Evolutionary conservation across 2,329 filamentous ascomycete genomes (phyloP).

Genomic region (Verticillium isaacii): DNA sequence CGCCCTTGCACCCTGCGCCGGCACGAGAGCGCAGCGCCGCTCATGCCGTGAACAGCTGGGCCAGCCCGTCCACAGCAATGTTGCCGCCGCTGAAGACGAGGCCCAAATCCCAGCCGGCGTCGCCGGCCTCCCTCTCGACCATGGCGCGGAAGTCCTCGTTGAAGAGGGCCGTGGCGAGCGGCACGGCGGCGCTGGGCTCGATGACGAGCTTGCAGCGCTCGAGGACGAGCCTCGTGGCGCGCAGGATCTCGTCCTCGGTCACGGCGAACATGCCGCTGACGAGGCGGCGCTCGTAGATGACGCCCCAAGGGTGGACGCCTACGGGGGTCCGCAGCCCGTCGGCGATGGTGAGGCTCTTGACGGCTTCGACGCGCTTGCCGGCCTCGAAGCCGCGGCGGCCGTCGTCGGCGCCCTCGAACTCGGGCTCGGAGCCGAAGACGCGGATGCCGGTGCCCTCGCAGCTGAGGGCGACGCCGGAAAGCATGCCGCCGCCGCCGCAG

Average conservation of each 20-base stretch:
- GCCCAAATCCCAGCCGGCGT: conserved; percentile 68
- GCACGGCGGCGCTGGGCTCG: conserved; percentile 84
- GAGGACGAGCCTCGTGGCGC: conserved; percentile 70
- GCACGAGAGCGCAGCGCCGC: background rate
- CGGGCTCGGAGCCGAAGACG: conserved; percentile 86
- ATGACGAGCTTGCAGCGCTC: conserved; percentile 89
- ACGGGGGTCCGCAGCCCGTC: conserved; percentile 85
- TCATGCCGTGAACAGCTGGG: conserved; percentile 39
- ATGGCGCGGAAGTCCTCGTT: conserved; percentile 75
- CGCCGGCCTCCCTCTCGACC: conserved; percentile 66
- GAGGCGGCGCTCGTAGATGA: conserved; percentile 69
- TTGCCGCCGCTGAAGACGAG: conserved; percentile 59
- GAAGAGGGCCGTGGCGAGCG: conserved; percentile 74
- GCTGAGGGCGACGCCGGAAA: conserved; percentile 76
- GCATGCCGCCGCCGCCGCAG: conserved; percentile 83
- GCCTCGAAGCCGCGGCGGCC: conserved; percentile 63
- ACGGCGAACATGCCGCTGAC: conserved; percentile 69
- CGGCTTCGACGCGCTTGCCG: conserved; percentile 59
- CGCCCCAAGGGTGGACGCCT: conserved; percentile 67
- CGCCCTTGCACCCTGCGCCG: background rate
- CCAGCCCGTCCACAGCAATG: conserved; percentile 48
- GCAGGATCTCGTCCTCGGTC: conserved; percentile 74
- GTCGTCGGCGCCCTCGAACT: conserved; percentile 80
- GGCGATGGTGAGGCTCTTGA: conserved; percentile 76
- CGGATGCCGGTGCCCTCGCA: conserved; percentile 64